Evolutionary conservation across 73 alveolate species (phyloP).

Genomic region (Tetrahymena elliotti): DNA sequence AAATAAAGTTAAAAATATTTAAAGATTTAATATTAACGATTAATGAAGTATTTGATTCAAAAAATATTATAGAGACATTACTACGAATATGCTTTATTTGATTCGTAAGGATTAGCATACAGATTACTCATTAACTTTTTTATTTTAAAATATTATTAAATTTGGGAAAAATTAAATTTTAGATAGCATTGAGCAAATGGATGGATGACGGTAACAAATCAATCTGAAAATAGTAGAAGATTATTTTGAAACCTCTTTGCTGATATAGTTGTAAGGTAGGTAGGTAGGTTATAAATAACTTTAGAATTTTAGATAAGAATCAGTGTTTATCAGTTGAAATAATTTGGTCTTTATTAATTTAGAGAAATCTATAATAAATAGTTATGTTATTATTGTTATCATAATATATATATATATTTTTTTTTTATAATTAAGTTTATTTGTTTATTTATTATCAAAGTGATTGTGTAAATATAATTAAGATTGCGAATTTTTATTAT

Average conservation of each 20-base stretch:
- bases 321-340: not conserved
- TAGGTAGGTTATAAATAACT: too few relatives aligned
- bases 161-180: not conserved
- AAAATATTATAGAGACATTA: too few relatives aligned
- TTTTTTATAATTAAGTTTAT: too few relatives aligned
- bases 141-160: too few relatives aligned
- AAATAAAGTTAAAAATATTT: not conserved
- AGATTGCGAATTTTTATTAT: not conserved
- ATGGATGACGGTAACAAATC: too few relatives aligned
- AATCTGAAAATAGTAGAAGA: not conserved
- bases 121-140: too few relatives aligned
- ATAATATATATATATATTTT: too few relatives aligned
- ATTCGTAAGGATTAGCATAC: not conserved
- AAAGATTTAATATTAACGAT: not conserved
- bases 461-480: not conserved
- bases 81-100: not conserved
- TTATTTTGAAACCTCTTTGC: too few relatives aligned
- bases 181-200: not conserved
- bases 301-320: not conserved
- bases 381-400: not conserved
- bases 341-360: not conserved
- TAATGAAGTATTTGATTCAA: not conserved
- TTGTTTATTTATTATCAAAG: too few relatives aligned
- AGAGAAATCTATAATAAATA: not conserved
- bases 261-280: too few relatives aligned